Evolutionary conservation across 148 eudicot species (phyloP).

Genomic region (Chenopodium suecicum): DNA sequence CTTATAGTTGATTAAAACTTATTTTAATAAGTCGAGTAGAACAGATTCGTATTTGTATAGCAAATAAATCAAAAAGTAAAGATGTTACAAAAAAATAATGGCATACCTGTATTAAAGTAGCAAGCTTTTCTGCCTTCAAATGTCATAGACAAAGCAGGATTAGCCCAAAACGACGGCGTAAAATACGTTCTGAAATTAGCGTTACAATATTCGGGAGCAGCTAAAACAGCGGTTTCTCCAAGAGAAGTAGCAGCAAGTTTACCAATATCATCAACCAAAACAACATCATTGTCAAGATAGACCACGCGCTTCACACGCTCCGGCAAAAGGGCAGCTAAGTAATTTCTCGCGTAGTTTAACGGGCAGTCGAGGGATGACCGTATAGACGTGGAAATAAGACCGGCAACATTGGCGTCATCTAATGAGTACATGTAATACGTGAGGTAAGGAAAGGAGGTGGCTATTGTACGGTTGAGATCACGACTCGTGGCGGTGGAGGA

Average conservation of each 20-base stretch:
- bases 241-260: conserved; percentile 54
- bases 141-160: conserved; percentile 61
- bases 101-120: conserved; percentile 71
- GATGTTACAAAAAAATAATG: background rate
- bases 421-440: conserved; percentile 48
- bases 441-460: conserved; percentile 63
- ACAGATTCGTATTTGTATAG: too few species aligned
- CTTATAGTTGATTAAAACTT: too few species aligned
- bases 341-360: conserved; percentile 74
- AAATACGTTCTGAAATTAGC: conserved; percentile 68
- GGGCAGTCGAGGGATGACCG: conserved; percentile 78
- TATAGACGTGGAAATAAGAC: conserved; percentile 78
- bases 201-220: conserved; percentile 79
- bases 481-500: conserved; percentile 23
- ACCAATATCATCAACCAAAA: conserved; percentile 74
- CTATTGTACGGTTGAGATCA: conserved; percentile 38
- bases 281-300: conserved; percentile 77
- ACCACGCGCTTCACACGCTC: conserved; percentile 42
- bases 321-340: conserved; percentile 65
- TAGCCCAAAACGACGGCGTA: conserved; percentile 81
- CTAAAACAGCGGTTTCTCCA: conserved; percentile 45
- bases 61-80: too few species aligned
- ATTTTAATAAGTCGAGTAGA: too few species aligned
- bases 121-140: conserved; percentile 64
- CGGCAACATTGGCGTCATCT: conserved; percentile 44